A percentile compares a stretch with the other conserved stretches of the same genome.
Conservation (phyloP, 352 stramenopile species). For the Globisporangium acanthophoron region DNA sequence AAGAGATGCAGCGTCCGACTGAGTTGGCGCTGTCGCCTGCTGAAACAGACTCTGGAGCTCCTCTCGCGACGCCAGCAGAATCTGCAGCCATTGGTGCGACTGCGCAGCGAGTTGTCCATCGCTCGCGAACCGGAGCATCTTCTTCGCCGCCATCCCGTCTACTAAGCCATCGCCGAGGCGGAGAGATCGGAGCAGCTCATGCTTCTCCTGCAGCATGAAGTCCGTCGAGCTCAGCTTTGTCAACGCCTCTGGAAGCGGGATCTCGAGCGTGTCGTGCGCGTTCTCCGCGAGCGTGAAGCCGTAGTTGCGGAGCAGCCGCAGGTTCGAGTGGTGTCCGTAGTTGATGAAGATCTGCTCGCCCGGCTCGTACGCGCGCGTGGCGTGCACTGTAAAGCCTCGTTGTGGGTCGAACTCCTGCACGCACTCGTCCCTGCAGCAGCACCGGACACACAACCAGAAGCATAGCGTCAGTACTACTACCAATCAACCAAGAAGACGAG, state of each 20-base stretch:
- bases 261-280: conserved; percentile 31
- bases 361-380: conserved; percentile 40
- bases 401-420: conserved; percentile 52
- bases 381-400: conserved; percentile 58
- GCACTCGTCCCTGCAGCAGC: conserved; percentile 45
- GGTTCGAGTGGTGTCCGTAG: conserved; percentile 64
- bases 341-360: conserved; percentile 81
- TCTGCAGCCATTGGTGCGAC: conserved; percentile 48
- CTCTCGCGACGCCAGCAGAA: conserved; percentile 34
- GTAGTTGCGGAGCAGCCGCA: conserved; percentile 77
- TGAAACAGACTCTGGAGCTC: conserved; percentile 43
- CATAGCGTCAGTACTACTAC: not conserved
- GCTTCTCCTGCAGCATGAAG: conserved; percentile 30
- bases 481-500: not conserved
- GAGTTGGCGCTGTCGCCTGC: conserved; percentile 13
- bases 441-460: not conserved
- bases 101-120: conserved; percentile 27
- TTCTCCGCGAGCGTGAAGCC: conserved; percentile 52
- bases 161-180: conserved; percentile 6
- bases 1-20: conserved; percentile 7
- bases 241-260: conserved; percentile 31
- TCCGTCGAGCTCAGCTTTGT: conserved; percentile 23
- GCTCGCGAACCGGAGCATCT: conserved; percentile 25
- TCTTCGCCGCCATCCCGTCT: conserved; percentile 13
- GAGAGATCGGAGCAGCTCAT: conserved; percentile 27